These are phyloP conservation scores for Hansenula sp. DNA, from an alignment of 1,139 yeast genomes.

Conservation along the genomic window DNA sequence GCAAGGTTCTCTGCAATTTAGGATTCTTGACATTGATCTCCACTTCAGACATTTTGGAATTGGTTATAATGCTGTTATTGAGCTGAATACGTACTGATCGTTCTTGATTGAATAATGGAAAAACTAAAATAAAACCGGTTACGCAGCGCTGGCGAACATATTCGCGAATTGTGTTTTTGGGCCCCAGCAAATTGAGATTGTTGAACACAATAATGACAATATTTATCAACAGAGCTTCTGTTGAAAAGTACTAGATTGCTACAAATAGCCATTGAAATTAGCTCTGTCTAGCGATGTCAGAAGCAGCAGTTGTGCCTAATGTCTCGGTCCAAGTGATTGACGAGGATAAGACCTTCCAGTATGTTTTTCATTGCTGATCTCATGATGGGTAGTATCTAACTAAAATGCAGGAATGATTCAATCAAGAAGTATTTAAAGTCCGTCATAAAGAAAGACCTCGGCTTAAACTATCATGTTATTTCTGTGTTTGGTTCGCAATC, in stretches of 20 bases:
- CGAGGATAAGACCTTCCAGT: conserved; percentile 64
- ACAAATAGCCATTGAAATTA: too few species aligned
- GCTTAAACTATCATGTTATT: conserved; percentile 79
- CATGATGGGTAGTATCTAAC: too few species aligned
- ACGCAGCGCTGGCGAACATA: too few species aligned
- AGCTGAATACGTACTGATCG: too few species aligned
- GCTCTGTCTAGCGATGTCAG: conserved; percentile 4
- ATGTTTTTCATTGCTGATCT: conserved; percentile 3
- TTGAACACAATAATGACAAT: too few species aligned
- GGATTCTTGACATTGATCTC: conserved; percentile 14
- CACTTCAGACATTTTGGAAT: conserved; percentile 2
- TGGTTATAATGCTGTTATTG: too few species aligned
- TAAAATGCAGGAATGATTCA: conserved; percentile 5
- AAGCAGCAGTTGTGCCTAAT: conserved; percentile 20
- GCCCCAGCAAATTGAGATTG: too few species aligned
- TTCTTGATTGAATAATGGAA: background rate
- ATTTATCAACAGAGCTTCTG: background rate
- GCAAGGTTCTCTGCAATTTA: conserved; percentile 55
- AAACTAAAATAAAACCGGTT: too few species aligned
- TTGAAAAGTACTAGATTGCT: background rate
- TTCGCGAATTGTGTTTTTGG: too few species aligned
- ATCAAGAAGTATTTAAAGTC: conserved; percentile 28
- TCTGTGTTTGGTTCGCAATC: conserved; percentile 97
- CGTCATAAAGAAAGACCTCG: conserved; percentile 38
- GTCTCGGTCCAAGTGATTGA: conserved; percentile 69